phyloP scores from a whole-genome alignment of 1,284 basidiomycete genomes.

The Inonotus obliquus region DNA sequence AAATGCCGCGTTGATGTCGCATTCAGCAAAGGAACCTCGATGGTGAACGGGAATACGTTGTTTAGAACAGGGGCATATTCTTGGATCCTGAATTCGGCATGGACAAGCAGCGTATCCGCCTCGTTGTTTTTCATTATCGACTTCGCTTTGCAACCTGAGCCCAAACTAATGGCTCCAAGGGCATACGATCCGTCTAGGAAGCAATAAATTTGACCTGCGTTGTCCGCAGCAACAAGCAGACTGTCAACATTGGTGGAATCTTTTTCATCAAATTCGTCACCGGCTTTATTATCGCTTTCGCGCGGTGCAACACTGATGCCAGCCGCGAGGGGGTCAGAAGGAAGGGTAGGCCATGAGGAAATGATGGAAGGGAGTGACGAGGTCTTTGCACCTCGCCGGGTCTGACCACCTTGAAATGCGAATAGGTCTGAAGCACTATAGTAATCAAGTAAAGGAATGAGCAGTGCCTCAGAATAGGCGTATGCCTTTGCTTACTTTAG shows the following conservation, averaged over 20 bases:
- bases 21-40: constrained; percentile 55
- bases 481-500: constrained; percentile 44
- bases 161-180: constrained; percentile 55
- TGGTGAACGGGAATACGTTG: constrained; percentile 42
- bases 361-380: constrained; percentile 51
- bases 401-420: constrained; percentile 66
- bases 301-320: constrained; percentile 44
- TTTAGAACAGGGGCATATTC: constrained; percentile 20
- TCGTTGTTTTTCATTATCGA: constrained; percentile 48
- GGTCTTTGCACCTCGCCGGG: constrained; percentile 36
- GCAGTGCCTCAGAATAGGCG: not conserved
- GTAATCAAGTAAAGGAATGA: not conserved
- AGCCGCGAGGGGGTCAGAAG: constrained; percentile 47
- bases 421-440: constrained; percentile 73
- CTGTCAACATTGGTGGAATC: constrained; percentile 59
- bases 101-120: constrained; percentile 14
- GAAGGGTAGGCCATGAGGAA: constrained; percentile 61
- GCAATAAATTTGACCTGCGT: constrained; percentile 49
- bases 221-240: constrained; percentile 56
- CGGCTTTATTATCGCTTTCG: constrained; percentile 34
- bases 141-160: constrained; percentile 32
- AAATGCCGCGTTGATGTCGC: constrained; percentile 57
- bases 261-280: constrained; percentile 40
- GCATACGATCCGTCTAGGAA: constrained; percentile 80
- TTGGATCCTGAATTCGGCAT: constrained; percentile 11